These are phyloP conservation scores for Epichloe aotearoae DNA, from an alignment of 2,329 filamentous ascomycete species.

Conservation along the genomic window DNA sequence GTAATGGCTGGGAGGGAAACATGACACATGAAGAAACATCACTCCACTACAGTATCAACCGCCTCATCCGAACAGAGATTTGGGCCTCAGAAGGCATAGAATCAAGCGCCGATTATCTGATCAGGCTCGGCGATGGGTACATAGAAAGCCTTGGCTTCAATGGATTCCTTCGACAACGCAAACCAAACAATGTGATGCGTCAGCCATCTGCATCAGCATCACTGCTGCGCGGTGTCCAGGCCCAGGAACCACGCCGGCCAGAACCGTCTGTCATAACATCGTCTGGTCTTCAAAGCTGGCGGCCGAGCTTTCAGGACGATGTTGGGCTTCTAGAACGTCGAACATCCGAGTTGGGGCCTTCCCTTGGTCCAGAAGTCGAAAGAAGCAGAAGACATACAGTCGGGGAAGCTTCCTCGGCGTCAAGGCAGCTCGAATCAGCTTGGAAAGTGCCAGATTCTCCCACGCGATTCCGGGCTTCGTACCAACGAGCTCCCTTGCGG, in stretches of 20 bases:
- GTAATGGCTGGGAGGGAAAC: conserved; percentile 29
- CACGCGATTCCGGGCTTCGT: conserved; percentile 24
- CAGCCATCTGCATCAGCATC: conserved; percentile 7
- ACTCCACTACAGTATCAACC: conserved; percentile 26
- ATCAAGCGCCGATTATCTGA: conserved; percentile 36
- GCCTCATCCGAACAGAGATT: conserved; percentile 31
- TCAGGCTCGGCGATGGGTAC: conserved; percentile 32
- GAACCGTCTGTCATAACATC: background rate
- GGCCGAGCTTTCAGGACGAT: conserved; percentile 8
- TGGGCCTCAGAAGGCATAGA: conserved; percentile 34
- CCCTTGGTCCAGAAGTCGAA: conserved; percentile 7
- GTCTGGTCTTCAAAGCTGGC: conserved; percentile 6
- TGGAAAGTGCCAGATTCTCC: conserved; percentile 30
- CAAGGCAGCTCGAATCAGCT: conserved; percentile 23
- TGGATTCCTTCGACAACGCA: conserved; percentile 19
- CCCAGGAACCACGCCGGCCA: conserved; percentile 4
- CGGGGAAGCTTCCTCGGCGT: conserved; percentile 30
- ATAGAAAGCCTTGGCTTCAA: conserved; percentile 20
- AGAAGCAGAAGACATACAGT: conserved; percentile 30
- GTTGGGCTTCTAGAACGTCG: conserved; percentile 2
- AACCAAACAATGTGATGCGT: background rate
- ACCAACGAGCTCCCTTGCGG: conserved; percentile 45
- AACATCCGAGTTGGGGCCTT: conserved; percentile 5
- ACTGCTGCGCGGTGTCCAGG: conserved; percentile 1
- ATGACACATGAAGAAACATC: conserved; percentile 32